A percentile compares a stretch with the other conserved stretches of the same genome.
phyloP scores from a whole-genome alignment of 345 rosid genomes.

The Lepidium sativum region DNA sequence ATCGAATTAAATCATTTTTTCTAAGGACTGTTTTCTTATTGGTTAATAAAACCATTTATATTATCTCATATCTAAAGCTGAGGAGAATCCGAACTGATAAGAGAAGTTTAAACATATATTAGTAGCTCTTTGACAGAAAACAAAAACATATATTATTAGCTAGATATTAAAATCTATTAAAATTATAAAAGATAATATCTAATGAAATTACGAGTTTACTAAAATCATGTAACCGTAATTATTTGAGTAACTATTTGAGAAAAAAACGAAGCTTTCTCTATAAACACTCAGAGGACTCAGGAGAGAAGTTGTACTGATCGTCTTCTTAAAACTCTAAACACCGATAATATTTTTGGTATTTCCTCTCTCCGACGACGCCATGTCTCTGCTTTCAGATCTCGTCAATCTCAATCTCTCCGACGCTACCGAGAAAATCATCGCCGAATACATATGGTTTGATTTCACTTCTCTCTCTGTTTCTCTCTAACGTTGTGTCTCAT shows the following conservation, averaged over 20 bases:
- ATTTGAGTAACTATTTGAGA: too few relatives aligned
- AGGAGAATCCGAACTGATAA: too few relatives aligned
- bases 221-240: not conserved
- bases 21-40: too few relatives aligned
- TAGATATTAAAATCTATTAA: too few relatives aligned
- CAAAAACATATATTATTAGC: too few relatives aligned
- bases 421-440: conserved; percentile 51
- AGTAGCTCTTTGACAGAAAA: too few relatives aligned
- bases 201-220: not conserved
- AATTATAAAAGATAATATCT: not conserved
- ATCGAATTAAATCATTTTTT: too few relatives aligned
- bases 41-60: too few relatives aligned
- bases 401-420: conserved; percentile 59
- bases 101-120: too few relatives aligned
- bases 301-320: conserved; percentile 8
- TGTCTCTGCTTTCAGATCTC: conserved; percentile 63
- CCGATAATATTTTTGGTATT: not conserved
- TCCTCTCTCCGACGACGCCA: conserved; percentile 12
- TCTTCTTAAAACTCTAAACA: conserved; percentile 2
- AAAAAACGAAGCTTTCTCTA: not conserved
- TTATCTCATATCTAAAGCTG: too few relatives aligned
- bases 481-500: not conserved
- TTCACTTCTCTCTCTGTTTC: conserved; percentile 5
- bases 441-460: conserved; percentile 66
- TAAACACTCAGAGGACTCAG: conserved; percentile 17